Evolutionary conservation across 2,329 filamentous ascomycete genomes (phyloP), one percentile per base, ranked within the genome.

Genomic region (Beauveria australis): DNA sequence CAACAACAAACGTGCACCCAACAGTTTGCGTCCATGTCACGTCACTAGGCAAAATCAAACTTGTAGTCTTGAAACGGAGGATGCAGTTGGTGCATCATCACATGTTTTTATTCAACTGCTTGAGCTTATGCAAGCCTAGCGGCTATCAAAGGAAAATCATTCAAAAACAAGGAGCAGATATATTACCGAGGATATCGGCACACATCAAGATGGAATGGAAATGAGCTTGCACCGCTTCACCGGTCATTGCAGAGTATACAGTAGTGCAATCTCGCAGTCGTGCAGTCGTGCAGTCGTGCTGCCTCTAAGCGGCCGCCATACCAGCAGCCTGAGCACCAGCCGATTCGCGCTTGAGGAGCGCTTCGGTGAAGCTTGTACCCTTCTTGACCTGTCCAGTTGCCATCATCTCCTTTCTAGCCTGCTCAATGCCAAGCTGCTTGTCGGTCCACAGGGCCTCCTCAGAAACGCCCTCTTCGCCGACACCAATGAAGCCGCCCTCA

Each of bases 401-500:
- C 69, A 78, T 77, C 68, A 91, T 82, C 71, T 88, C 83, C 70
- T 82, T 78, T 55, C 85, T 78, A 16, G 84, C 78, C 69, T 89
- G 80, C 62, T 85, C 82, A 53, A 96, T 81, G 46, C 88, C 90
- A 60, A 99, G 84, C 80, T 99, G 94, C 68, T 83, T 80, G 68
- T 97, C 87, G 2, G 90, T 94, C 94, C 94, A 99, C 46, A 99
- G 86, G n/a, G 92, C 88, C 71, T 84, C 76, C 46, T 83, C 81
- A 2, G 76, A 77, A 60, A 81, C 81, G 53, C 80, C 81, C 61
- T 87, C 77, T 65, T 91, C 88, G 24, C 94, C 94, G 9, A 99
- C 94, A 58, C 93, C 94, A 62, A 97, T 90, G 76, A 97, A 97
- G 8, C 94, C 94, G 52, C 94, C 94, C 71, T 94, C 83, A 16